Evolutionary conservation across 768 basidiomycete genomes (phyloP).

Genomic region (Royoungia palumana): DNA sequence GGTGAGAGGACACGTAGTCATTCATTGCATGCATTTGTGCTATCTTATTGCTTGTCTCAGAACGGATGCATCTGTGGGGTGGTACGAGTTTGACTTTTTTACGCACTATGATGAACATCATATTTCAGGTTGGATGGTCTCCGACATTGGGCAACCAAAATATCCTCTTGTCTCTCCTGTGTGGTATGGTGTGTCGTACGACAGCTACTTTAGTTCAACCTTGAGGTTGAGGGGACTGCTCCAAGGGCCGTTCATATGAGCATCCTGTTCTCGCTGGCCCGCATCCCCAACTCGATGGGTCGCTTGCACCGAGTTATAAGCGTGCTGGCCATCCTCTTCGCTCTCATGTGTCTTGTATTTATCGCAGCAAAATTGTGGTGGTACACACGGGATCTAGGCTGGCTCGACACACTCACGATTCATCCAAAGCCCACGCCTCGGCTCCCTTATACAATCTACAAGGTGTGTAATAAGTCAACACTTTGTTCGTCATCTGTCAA

Average conservation of each 20-base stretch:
- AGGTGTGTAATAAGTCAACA: constrained; percentile 16
- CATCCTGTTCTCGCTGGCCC: constrained; percentile 19
- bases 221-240: constrained; percentile 1
- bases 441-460: constrained; percentile 5
- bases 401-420: constrained; percentile 1
- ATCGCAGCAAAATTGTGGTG: constrained; percentile 12
- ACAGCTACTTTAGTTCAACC: background rate
- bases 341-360: constrained; percentile 7
- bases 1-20: constrained; percentile 25
- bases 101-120: background rate
- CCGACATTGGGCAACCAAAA: constrained; percentile 12
- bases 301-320: constrained; percentile 6
- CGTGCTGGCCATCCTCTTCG: constrained; percentile 8
- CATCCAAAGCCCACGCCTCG: background rate
- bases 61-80: constrained; percentile 16
- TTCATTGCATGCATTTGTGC: constrained; percentile 7
- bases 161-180: constrained; percentile 1
- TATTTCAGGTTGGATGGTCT: constrained; percentile 4
- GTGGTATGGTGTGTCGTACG: constrained; percentile 15
- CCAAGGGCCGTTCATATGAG: constrained; percentile 25
- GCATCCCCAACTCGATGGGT: constrained; percentile 12
- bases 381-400: constrained; percentile 1
- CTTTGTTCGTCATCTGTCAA: background rate
- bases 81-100: constrained; percentile 4
- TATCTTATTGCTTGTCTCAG: constrained; percentile 1